phyloP scores from a whole-genome alignment of 2,329 filamentous ascomycete species.

The Juglanconis oblonga region DNA sequence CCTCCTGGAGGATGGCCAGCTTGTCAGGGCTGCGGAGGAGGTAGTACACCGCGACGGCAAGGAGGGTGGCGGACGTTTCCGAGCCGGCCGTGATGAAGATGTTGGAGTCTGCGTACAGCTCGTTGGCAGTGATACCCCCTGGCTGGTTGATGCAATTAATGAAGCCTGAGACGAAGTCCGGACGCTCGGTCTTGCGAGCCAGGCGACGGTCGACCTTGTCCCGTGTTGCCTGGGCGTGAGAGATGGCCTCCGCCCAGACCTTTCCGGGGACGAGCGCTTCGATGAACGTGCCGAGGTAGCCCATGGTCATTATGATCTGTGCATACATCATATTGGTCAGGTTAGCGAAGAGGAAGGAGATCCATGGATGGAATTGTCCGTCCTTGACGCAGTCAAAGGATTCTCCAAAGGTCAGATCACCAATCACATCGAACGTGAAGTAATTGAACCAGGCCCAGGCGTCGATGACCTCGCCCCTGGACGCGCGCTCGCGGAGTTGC shows the following conservation, averaged over 20 bases:
- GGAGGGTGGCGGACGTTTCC: slow-evolving; percentile 20
- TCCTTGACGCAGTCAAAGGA: slow-evolving; percentile 23
- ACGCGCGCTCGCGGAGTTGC: slow-evolving; percentile 19
- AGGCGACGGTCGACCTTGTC: slow-evolving; percentile 19
- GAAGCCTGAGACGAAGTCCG: slow-evolving; percentile 15
- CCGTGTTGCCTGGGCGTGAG: slow-evolving; percentile 16
- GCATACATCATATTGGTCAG: slow-evolving; percentile 23
- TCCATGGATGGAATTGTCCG: slow-evolving; percentile 24
- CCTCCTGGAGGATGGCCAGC: slow-evolving; percentile 5
- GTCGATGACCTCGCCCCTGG: slow-evolving; percentile 20
- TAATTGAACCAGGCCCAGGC: slow-evolving; percentile 26
- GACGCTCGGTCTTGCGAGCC: slow-evolving; percentile 10
- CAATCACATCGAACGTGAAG: slow-evolving; percentile 26
- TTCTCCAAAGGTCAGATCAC: slow-evolving; percentile 25
- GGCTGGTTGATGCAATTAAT: slow-evolving; percentile 6
- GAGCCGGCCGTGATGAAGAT: slow-evolving; percentile 19
- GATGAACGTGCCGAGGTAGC: slow-evolving; percentile 12
- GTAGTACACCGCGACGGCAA: slow-evolving; percentile 18
- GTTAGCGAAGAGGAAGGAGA: slow-evolving; percentile 23
- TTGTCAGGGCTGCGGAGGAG: slow-evolving; percentile 16
- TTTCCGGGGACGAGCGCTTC: slow-evolving; percentile 13
- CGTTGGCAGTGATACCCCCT: slow-evolving; percentile 10
- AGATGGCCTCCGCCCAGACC: slow-evolving; percentile 12
- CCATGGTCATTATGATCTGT: slow-evolving; percentile 18
- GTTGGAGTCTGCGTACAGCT: slow-evolving; percentile 19